phyloP scores from a whole-genome alignment of 2,329 filamentous ascomycete genomes.

The Exophiala mesophila region DNA sequence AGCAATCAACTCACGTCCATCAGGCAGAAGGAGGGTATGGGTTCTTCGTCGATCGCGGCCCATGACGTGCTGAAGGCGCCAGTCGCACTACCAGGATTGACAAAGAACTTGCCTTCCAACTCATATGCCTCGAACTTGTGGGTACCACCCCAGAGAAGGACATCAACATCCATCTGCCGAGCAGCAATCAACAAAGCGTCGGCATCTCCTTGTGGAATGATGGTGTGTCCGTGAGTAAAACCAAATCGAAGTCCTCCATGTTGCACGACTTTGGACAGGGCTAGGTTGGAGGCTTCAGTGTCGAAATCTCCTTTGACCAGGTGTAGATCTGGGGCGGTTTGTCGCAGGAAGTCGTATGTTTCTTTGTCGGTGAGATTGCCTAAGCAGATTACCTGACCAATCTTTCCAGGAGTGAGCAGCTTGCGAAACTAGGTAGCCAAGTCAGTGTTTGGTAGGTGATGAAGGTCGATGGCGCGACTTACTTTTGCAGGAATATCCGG shows the following conservation, averaged over 20 bases:
- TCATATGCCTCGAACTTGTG: constrained; percentile 68
- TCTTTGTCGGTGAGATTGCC: constrained; percentile 75
- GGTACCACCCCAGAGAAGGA: constrained; percentile 64
- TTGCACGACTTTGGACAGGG: constrained; percentile 64
- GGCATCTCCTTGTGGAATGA: constrained; percentile 63
- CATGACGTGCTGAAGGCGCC: constrained; percentile 59
- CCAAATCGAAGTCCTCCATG: constrained; percentile 64
- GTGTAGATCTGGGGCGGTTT: constrained; percentile 66
- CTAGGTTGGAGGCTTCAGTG: constrained; percentile 60
- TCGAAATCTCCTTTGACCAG: constrained; percentile 68
- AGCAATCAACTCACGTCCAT: constrained; percentile 79
- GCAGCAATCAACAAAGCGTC: constrained; percentile 64
- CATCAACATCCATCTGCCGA: constrained; percentile 66
- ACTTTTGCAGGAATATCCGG: constrained; percentile 87
- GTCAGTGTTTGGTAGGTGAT: not conserved
- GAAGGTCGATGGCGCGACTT: constrained; percentile 27
- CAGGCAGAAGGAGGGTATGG: constrained; percentile 85
- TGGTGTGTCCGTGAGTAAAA: constrained; percentile 68
- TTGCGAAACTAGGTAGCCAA: constrained; percentile 65
- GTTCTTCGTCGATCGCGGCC: constrained; percentile 59
- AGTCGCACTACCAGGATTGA: constrained; percentile 65
- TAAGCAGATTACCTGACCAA: constrained; percentile 73
- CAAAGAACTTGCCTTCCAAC: constrained; percentile 67
- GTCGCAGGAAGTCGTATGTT: constrained; percentile 75
- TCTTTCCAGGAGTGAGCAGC: constrained; percentile 76